phyloP scores from a whole-genome alignment of 352 stramenopile species.

The Pythium scleroteichum region DNA sequence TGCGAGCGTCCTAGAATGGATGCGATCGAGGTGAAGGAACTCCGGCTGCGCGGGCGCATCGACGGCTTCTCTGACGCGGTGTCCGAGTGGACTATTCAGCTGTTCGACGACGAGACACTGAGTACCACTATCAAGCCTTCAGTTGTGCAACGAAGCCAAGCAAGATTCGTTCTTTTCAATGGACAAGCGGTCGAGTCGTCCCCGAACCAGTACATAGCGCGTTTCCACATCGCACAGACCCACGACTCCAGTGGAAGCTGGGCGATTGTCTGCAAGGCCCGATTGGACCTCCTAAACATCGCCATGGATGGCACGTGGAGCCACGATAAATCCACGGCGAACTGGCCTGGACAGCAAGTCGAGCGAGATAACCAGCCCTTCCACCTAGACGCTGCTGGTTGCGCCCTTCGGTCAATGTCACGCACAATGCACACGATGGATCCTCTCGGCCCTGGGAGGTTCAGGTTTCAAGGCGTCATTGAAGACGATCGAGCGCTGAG shows the following conservation, averaged over 20 bases:
- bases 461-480: neutral
- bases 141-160: neutral
- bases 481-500: no score
- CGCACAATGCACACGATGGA: neutral
- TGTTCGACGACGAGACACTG: constrained; percentile 13
- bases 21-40: neutral
- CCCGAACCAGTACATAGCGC: neutral
- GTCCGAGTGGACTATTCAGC: neutral
- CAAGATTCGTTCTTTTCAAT: constrained; percentile 6
- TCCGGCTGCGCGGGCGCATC: constrained; percentile 2
- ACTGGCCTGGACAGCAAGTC: constrained; percentile 3
- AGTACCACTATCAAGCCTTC: neutral
- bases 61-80: constrained; percentile 1
- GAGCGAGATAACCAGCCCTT: constrained; percentile 1
- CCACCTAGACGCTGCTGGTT: neutral
- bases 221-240: constrained; percentile 6
- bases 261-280: constrained; percentile 9
- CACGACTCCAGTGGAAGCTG: neutral
- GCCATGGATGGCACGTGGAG: constrained; percentile 9
- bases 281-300: neutral
- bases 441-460: neutral
- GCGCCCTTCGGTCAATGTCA: neutral
- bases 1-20: no score
- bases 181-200: constrained; percentile 1
- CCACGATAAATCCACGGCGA: neutral